Evolutionary conservation across 2,329 filamentous ascomycete species (phyloP), one percentile per base, ranked within the genome.

Genomic region (Aureobasidium sp.): DNA sequence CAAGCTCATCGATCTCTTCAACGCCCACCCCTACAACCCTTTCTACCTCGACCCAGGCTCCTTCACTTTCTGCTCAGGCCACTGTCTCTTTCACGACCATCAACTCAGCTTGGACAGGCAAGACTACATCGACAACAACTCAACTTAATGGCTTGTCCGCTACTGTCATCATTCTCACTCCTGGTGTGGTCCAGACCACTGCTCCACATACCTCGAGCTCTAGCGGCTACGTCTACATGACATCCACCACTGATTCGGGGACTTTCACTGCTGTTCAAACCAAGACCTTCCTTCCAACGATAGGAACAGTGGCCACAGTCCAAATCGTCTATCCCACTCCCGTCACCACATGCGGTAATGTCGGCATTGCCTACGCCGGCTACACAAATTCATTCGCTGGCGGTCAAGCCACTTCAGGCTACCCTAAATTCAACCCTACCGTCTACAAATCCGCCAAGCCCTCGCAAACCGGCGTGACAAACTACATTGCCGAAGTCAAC

Each of bases 401-500:
- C 25, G 61, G 62, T 27, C 62, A 63, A 44, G 55, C 29, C n/a
- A 63, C 64, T 45, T 58, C 45, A 15, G 51, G 49, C 27, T 65
- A 65, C 25, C 62, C 64, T 22, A 39, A 45, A 5, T 65, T 48
- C 62, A 49, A 27, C 7, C 62, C 64, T n/a, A 61, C 56, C 39
- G 44, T 44, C 34, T 65, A 65, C 62, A 65, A 65, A 52, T 62
- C 64, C 22, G 49, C 53, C 39, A 55, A n/a, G 3, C 61, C 64
- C 8, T 47, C 31, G 12, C 45, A 47, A 2, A 62, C 49, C 17
- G 64, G 64, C 39, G 37, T 53, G n/a, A 48, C 64, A 25, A 62
- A 61, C 37, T 65, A 60, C 45, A 58, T 65, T 31, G 64, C 62
- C 22, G 64, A 63, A 58, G 58, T 53, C 64, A 65, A 65, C 31